Percentiles rank a stretch among this genome's conserved stretches.
Evolutionary conservation across 164 flowering plant species (phyloP).

Genomic region (Aristolochia californica): DNA sequence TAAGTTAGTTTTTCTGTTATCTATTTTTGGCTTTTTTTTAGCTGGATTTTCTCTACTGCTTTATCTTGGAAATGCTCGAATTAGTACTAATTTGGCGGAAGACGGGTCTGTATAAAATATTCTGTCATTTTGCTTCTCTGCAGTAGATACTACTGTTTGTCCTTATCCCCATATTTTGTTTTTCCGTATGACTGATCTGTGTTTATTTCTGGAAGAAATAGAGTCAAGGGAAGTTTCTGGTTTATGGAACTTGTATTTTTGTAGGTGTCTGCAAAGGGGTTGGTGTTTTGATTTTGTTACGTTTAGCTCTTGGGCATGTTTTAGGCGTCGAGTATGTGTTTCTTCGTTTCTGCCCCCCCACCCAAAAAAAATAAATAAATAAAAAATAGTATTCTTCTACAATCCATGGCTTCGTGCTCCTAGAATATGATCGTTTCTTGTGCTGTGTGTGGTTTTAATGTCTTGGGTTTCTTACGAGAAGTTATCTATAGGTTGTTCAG

Average conservation of each 20-base stretch:
- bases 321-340: not conserved
- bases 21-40: not conserved
- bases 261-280: not conserved
- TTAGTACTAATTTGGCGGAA: too few relatives aligned
- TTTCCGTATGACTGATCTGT: not conserved
- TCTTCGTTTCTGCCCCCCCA: not conserved
- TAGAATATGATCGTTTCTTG: too few relatives aligned
- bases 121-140: conserved; percentile 1
- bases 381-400: too few relatives aligned
- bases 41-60: not conserved
- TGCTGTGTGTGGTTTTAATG: too few relatives aligned
- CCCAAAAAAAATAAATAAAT: not conserved
- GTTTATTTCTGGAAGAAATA: not conserved
- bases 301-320: not conserved
- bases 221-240: not conserved
- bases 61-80: not conserved
- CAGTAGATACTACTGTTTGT: not conserved
- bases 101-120: not conserved
- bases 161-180: not conserved
- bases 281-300: not conserved
- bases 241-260: not conserved
- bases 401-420: not conserved
- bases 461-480: too few relatives aligned
- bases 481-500: too few relatives aligned
- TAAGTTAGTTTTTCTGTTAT: conserved; percentile 1